Percentiles rank a stretch among this genome's conserved stretches.
These are phyloP conservation scores for Spathaspora gorwiae DNA, from an alignment of 805 yeast species.

Conservation along the genomic window DNA sequence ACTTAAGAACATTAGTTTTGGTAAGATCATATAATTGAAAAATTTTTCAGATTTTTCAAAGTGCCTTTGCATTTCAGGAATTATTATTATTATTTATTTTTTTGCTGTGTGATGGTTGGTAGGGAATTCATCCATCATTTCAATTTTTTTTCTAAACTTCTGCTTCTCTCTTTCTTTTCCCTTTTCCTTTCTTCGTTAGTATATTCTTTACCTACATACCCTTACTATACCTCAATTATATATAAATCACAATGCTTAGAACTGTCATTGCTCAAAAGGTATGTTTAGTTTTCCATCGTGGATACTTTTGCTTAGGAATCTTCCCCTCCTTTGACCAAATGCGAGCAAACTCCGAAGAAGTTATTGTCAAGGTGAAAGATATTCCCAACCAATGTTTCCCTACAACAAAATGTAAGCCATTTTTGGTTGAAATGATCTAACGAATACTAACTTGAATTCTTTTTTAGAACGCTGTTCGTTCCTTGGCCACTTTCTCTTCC, in stretches of 20 bases:
- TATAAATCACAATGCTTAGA: constrained; percentile 9
- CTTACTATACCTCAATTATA: too few relatives aligned
- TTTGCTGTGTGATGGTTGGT: neutral
- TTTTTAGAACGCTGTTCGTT: constrained; percentile 32
- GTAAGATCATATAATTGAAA: too few relatives aligned
- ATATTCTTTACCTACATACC: too few relatives aligned
- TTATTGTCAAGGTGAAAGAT: too few relatives aligned
- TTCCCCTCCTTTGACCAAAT: neutral
- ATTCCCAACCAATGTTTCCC: too few relatives aligned
- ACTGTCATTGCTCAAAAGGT: constrained; percentile 11
- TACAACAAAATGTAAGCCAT: too few relatives aligned
- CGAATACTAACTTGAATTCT: neutral
- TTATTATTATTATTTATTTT: too few relatives aligned
- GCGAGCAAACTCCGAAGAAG: neutral
- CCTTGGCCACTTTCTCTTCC: constrained; percentile 54
- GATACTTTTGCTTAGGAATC: neutral
- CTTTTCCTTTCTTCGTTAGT: neutral
- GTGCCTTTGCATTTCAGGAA: too few relatives aligned
- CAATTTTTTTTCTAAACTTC: neutral
- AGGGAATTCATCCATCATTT: neutral
- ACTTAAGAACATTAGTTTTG: too few relatives aligned
- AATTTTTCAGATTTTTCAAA: too few relatives aligned
- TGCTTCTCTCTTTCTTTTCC: neutral
- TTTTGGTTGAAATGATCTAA: too few relatives aligned
- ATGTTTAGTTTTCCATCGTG: constrained; percentile 3